Percentiles rank a stretch among this genome's conserved stretches.
These are phyloP conservation scores for Lachnellula hyalina DNA, from an alignment of 2,329 filamentous ascomycete genomes.

Conservation along the genomic window DNA sequence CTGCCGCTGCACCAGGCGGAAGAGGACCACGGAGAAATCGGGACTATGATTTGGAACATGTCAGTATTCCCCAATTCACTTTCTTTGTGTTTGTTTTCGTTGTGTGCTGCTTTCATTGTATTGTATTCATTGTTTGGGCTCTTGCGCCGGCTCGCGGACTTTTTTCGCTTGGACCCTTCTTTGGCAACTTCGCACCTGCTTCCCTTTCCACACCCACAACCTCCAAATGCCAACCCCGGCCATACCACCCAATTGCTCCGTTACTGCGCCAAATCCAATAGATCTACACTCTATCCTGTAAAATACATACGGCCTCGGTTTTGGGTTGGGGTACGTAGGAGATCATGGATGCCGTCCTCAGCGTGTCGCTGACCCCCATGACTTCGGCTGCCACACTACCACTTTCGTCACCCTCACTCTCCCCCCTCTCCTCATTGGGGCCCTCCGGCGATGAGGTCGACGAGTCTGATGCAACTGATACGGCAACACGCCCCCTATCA, in stretches of 20 bases:
- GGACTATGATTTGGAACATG: constrained; percentile 79
- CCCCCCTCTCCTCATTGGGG: not conserved
- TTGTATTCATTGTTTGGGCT: not conserved
- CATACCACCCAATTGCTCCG: not conserved
- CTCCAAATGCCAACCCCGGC: not conserved
- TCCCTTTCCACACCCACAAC: not conserved
- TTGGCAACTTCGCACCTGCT: not conserved
- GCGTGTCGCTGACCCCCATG: not conserved
- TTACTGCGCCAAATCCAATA: not conserved
- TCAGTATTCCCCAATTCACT: constrained; percentile 41
- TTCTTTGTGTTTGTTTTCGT: not conserved
- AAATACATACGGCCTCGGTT: too few species aligned
- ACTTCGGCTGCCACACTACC: not conserved
- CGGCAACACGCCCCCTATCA: not conserved
- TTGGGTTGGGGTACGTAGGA: not conserved
- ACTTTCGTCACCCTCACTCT: not conserved
- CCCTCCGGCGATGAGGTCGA: not conserved
- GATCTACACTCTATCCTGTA: too few species aligned
- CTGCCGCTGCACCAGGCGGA: constrained; percentile 48
- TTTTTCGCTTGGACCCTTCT: not conserved
- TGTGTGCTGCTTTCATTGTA: not conserved
- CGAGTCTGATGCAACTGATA: not conserved
- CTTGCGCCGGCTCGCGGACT: not conserved
- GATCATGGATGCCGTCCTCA: not conserved
- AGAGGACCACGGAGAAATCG: constrained; percentile 69